Percentiles rank a stretch among this genome's conserved stretches.
Conservation (phyloP, 192 early-diverging fungal species). For the Phlyctochytrium arcticum region DNA sequence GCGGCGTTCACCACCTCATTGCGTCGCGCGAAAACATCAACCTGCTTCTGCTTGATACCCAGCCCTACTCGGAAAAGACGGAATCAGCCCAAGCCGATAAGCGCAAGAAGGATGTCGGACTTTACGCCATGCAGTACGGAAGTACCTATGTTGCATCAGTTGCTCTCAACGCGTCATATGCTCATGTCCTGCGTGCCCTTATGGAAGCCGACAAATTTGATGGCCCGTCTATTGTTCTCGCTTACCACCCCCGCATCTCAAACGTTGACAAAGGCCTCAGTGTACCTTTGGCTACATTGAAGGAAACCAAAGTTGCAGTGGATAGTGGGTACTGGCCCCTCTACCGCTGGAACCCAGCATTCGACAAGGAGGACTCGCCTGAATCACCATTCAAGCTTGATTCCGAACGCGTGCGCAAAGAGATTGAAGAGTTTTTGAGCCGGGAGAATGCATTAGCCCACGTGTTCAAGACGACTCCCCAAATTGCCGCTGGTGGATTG, state of each 20-base stretch:
- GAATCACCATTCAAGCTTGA: constrained; percentile 66
- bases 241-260: constrained; percentile 66
- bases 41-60: constrained; percentile 86
- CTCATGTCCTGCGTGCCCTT: constrained; percentile 82
- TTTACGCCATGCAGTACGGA: constrained; percentile 95
- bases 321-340: constrained; percentile 90
- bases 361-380: constrained; percentile 40
- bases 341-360: constrained; percentile 88
- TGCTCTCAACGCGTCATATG: constrained; percentile 80
- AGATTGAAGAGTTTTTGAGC: constrained; percentile 76
- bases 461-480: constrained; percentile 63
- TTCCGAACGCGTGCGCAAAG: constrained; percentile 75
- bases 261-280: constrained; percentile 21
- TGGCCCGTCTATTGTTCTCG: constrained; percentile 86
- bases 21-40: constrained; percentile 80
- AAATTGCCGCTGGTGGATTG: constrained; percentile 48
- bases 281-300: constrained; percentile 62
- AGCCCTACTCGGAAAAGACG: constrained; percentile 67
- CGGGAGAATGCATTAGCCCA: constrained; percentile 81
- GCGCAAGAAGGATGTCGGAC: constrained; percentile 90
- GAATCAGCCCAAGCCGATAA: constrained; percentile 24
- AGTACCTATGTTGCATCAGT: constrained; percentile 88
- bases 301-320: constrained; percentile 86
- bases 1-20: constrained; percentile 88
- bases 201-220: constrained; percentile 85